Evolutionary conservation across 305 asterid genomes (phyloP).

Genomic region (Solanum hybrid): DNA sequence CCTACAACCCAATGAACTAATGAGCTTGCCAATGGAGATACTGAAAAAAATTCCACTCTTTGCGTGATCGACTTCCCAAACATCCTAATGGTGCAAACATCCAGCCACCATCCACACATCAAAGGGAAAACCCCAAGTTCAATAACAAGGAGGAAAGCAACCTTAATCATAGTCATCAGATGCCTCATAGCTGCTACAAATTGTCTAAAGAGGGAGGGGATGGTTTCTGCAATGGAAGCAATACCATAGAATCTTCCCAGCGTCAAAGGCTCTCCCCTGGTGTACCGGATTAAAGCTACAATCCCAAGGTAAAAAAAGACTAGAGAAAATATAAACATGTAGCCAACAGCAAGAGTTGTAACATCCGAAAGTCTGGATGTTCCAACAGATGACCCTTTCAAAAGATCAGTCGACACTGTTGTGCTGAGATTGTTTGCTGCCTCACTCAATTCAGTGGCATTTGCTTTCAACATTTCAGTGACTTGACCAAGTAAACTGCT

Average conservation of each 20-base stretch:
- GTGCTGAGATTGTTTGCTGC: slow-evolving; percentile 49
- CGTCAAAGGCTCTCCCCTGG: slow-evolving; percentile 90
- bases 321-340: slow-evolving; percentile 72
- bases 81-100: slow-evolving; percentile 94
- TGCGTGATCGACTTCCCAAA: slow-evolving; percentile 86
- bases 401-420: slow-evolving; percentile 48
- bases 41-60: slow-evolving; percentile 88
- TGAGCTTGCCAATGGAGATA: slow-evolving; percentile 94
- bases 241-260: slow-evolving; percentile 95
- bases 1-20: slow-evolving; percentile 98
- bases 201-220: slow-evolving; percentile 88
- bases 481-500: slow-evolving; percentile 56
- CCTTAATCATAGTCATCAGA: slow-evolving; percentile 96
- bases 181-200: slow-evolving; percentile 93
- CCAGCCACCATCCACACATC: slow-evolving; percentile 99
- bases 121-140: slow-evolving; percentile 95
- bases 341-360: slow-evolving; percentile 95
- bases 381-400: slow-evolving; percentile 53
- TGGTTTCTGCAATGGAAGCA: slow-evolving; percentile 88
- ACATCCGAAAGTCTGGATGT: slow-evolving; percentile 86
- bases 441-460: slow-evolving; percentile 50
- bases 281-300: slow-evolving; percentile 68
- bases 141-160: slow-evolving; percentile 91
- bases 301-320: slow-evolving; percentile 77
- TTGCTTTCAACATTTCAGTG: slow-evolving; percentile 52